Evolutionary conservation across 352 stramenopile genomes (phyloP).

Genomic region (Thalassiosira exigua): DNA sequence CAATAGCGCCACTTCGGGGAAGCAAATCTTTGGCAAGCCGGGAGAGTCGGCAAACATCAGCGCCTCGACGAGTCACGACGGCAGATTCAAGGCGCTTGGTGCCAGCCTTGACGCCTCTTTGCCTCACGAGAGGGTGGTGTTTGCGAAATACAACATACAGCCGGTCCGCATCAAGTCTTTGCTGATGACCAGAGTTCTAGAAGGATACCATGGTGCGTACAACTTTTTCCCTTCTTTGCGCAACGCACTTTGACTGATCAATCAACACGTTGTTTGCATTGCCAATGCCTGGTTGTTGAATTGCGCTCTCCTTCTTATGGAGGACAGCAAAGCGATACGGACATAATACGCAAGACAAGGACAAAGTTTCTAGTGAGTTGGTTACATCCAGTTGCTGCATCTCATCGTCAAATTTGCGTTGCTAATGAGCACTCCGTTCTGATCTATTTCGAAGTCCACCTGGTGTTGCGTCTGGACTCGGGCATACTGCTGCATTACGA

Average conservation of each 20-base stretch:
- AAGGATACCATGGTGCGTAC: conserved; percentile 65
- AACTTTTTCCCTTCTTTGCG: background rate
- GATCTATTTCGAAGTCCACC: too few species aligned
- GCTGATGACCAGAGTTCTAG: conserved; percentile 75
- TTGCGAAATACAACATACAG: conserved; percentile 63
- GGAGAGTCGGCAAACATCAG: background rate
- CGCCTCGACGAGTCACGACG: conserved; percentile 14
- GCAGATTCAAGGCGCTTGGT: background rate
- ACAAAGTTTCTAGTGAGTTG: conserved; percentile 81
- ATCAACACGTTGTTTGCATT: background rate
- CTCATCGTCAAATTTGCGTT: too few species aligned
- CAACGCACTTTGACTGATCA: background rate
- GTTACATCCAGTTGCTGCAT: too few species aligned
- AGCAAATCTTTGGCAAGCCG: conserved; percentile 3
- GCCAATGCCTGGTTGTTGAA: background rate
- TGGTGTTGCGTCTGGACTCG: conserved; percentile 69
- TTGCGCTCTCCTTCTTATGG: background rate
- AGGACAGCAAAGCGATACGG: conserved; percentile 65
- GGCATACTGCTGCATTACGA: conserved; percentile 79
- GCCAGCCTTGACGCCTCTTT: conserved; percentile 19
- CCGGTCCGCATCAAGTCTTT: conserved; percentile 79
- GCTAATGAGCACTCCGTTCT: too few species aligned
- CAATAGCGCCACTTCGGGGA: conserved; percentile 19
- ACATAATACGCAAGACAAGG: conserved; percentile 69
- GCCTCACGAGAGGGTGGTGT: conserved; percentile 39